phyloP scores from a whole-genome alignment of 2,329 filamentous ascomycete species.

The Aspergillus sp. region DNA sequence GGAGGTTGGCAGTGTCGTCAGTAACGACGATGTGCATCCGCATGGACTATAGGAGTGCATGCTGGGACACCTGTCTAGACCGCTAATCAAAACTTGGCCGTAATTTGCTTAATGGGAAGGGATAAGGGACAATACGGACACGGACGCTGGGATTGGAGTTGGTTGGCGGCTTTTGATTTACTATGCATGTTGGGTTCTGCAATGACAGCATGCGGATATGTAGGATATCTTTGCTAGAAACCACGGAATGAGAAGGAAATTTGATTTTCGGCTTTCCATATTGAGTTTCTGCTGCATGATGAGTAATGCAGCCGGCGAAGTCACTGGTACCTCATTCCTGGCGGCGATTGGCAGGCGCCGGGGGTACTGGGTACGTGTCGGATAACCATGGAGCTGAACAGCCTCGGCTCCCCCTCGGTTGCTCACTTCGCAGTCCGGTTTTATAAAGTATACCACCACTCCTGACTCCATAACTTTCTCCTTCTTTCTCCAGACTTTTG shows the following conservation, averaged over 20 bases:
- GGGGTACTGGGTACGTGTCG: neutral
- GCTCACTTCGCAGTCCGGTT: neutral
- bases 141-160: neutral
- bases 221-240: neutral
- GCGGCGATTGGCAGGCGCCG: neutral
- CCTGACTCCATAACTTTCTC: too few species aligned
- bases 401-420: slow-evolving; percentile 13
- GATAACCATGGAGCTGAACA: slow-evolving; percentile 2
- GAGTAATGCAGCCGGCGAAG: neutral
- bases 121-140: neutral
- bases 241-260: neutral
- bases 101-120: neutral
- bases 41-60: slow-evolving; percentile 17
- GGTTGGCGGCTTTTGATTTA: neutral
- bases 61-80: neutral
- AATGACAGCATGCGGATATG: too few species aligned
- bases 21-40: slow-evolving; percentile 36
- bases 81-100: neutral
- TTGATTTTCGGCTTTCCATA: neutral
- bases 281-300: neutral
- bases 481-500: slow-evolving; percentile 2
- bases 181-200: too few species aligned
- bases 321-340: neutral
- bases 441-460: slow-evolving; percentile 1
- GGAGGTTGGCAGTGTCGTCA: slow-evolving; percentile 44